These are phyloP conservation scores for Lactarius psammicola DNA, from an alignment of 768 basidiomycete genomes.

Conservation along the genomic window DNA sequence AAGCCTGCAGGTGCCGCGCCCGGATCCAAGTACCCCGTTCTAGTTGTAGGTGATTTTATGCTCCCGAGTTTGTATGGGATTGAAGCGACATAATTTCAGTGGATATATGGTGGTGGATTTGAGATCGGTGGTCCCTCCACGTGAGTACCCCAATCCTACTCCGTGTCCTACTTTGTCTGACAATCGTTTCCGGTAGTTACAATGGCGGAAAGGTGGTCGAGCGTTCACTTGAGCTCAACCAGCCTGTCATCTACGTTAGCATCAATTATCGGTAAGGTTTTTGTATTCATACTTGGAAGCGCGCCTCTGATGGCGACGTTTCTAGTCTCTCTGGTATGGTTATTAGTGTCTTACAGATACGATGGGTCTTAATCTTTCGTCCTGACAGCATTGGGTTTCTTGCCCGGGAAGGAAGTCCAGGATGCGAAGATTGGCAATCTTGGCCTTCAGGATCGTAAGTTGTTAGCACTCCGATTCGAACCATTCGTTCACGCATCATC, in stretches of 20 bases:
- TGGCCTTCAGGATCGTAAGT: slow-evolving; percentile 60
- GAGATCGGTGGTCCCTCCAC: slow-evolving; percentile 16
- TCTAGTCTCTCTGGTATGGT: slow-evolving; percentile 23
- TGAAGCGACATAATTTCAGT: slow-evolving; percentile 15
- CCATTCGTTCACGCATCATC: neutral
- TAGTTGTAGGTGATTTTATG: slow-evolving; percentile 28
- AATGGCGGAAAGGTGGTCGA: slow-evolving; percentile 31
- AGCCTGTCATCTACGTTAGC: slow-evolving; percentile 32
- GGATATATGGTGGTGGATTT: slow-evolving; percentile 32
- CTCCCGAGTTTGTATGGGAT: too few species aligned
- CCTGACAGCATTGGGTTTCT: slow-evolving; percentile 47
- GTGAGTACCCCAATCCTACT: neutral
- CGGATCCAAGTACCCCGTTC: slow-evolving; percentile 28
- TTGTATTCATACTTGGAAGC: neutral
- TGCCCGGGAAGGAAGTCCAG: slow-evolving; percentile 51
- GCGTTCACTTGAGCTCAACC: slow-evolving; percentile 29
- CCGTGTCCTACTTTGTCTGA: neutral
- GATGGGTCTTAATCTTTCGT: neutral
- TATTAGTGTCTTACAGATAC: too few species aligned
- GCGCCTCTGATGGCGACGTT: neutral
- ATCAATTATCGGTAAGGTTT: slow-evolving; percentile 33
- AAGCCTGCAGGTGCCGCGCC: slow-evolving; percentile 21
- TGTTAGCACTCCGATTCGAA: too few species aligned
- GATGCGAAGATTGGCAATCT: slow-evolving; percentile 56
- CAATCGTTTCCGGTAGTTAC: slow-evolving; percentile 10